Evolutionary conservation across 1,139 yeast species (phyloP).

Genomic region (Geotrichum candidum): DNA sequence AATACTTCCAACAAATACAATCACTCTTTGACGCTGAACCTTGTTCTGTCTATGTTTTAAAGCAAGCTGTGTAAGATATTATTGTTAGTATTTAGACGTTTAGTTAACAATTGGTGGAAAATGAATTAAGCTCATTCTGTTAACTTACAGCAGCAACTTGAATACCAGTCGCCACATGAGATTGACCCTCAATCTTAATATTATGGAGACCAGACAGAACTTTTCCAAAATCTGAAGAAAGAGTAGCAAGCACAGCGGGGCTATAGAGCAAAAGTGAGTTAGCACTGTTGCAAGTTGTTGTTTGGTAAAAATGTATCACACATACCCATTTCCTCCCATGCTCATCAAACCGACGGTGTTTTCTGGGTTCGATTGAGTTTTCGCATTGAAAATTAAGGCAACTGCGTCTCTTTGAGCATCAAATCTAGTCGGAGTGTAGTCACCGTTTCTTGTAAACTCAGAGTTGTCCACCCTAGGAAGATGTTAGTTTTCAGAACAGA

Average conservation of each 20-base stretch:
- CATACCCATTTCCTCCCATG: conserved; percentile 64
- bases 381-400: conserved; percentile 78
- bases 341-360: conserved; percentile 88
- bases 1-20: conserved; percentile 88
- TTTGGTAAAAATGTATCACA: neutral
- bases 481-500: conserved; percentile 2
- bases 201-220: conserved; percentile 84
- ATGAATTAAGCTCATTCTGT: neutral
- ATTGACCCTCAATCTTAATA: conserved; percentile 63
- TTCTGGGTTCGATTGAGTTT: conserved; percentile 86
- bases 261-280: conserved; percentile 22
- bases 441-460: conserved; percentile 94
- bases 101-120: neutral
- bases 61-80: conserved; percentile 46
- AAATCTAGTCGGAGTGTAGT: conserved; percentile 80
- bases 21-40: conserved; percentile 83
- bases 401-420: conserved; percentile 95
- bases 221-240: conserved; percentile 84
- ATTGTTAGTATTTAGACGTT: conserved; percentile 2
- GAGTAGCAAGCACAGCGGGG: conserved; percentile 80
- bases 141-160: conserved; percentile 74
- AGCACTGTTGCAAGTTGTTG: neutral
- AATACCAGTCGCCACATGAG: conserved; percentile 74
- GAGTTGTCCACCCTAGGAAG: conserved; percentile 68
- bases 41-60: conserved; percentile 94